These are phyloP conservation scores for Nicotiana paniculata DNA, from an alignment of 257 asterid genomes.

Conservation along the genomic window DNA sequence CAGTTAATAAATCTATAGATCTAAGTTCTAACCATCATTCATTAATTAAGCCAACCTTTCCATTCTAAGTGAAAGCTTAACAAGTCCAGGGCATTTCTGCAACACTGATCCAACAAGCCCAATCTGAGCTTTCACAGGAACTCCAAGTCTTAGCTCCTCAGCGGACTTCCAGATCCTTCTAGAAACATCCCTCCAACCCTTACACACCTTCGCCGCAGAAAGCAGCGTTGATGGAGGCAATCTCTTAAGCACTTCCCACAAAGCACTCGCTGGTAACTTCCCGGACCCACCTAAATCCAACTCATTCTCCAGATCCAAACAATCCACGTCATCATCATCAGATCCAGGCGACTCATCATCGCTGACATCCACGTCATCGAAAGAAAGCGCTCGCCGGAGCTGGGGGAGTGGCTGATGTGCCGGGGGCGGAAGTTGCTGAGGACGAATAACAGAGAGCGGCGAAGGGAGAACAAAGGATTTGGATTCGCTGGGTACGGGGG, in stretches of 20 bases:
- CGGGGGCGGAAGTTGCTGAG: constrained; percentile 22
- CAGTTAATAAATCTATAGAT: constrained; percentile 23
- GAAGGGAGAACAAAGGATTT: constrained; percentile 22
- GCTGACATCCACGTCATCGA: constrained; percentile 51
- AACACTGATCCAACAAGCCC: constrained; percentile 82
- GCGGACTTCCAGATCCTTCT: constrained; percentile 75
- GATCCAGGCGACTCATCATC: constrained; percentile 26
- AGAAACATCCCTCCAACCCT: constrained; percentile 75
- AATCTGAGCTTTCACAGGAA: constrained; percentile 67
- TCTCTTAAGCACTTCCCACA: constrained; percentile 88
- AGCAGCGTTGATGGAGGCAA: constrained; percentile 67
- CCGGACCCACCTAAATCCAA: constrained; percentile 43
- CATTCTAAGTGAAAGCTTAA: constrained; percentile 60
- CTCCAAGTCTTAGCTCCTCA: constrained; percentile 81
- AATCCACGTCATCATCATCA: constrained; percentile 27
- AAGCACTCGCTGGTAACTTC: constrained; percentile 45
- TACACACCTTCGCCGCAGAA: constrained; percentile 74
- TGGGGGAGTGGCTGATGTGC: constrained; percentile 19
- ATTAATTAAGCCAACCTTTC: constrained; percentile 59
- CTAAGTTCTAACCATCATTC: constrained; percentile 11
- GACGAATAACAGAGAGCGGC: constrained; percentile 26
- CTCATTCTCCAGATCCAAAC: constrained; percentile 29
- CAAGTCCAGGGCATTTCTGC: constrained; percentile 78
- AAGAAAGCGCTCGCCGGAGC: constrained; percentile 66
- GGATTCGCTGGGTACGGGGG: constrained; percentile 16